Evolutionary conservation across 176 grass and related monocot species (phyloP).

Genomic region (Lolium rigidum): DNA sequence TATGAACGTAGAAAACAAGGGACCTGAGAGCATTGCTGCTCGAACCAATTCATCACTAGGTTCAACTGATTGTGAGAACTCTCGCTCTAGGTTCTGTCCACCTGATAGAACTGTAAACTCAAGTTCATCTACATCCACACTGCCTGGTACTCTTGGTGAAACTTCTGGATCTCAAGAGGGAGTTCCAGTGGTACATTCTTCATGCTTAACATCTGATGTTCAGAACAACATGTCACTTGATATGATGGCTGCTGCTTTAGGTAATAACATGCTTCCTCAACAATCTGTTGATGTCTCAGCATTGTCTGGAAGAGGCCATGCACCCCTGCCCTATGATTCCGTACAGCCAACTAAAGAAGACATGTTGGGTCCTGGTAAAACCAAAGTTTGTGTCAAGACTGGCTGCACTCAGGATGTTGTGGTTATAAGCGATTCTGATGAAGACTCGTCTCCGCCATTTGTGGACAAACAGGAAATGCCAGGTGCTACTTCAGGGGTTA

Average conservation of each 20-base stretch:
- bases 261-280: constrained; percentile 46
- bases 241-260: constrained; percentile 35
- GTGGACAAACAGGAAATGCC: constrained; percentile 34
- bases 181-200: constrained; percentile 58
- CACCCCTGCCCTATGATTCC: constrained; percentile 34
- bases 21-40: constrained; percentile 44
- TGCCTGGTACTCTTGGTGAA: constrained; percentile 41
- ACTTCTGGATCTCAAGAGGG: constrained; percentile 57
- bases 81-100: constrained; percentile 50
- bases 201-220: constrained; percentile 51
- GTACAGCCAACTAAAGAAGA: constrained; percentile 47
- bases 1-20: constrained; percentile 52
- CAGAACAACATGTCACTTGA: constrained; percentile 51
- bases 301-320: constrained; percentile 36
- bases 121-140: constrained; percentile 58
- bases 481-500: constrained; percentile 22
- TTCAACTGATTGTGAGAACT: constrained; percentile 70
- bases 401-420: constrained; percentile 39
- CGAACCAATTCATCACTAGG: constrained; percentile 70
- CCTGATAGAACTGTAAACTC: constrained; percentile 51
- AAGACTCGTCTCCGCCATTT: constrained; percentile 42
- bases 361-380: constrained; percentile 39
- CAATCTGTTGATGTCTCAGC: constrained; percentile 44
- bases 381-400: constrained; percentile 39
- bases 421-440: constrained; percentile 37